Percentiles rank a stretch among this genome's conserved stretches.
These are phyloP conservation scores for Boletus coccyginus DNA, from an alignment of 768 basidiomycete genomes.

Conservation along the genomic window DNA sequence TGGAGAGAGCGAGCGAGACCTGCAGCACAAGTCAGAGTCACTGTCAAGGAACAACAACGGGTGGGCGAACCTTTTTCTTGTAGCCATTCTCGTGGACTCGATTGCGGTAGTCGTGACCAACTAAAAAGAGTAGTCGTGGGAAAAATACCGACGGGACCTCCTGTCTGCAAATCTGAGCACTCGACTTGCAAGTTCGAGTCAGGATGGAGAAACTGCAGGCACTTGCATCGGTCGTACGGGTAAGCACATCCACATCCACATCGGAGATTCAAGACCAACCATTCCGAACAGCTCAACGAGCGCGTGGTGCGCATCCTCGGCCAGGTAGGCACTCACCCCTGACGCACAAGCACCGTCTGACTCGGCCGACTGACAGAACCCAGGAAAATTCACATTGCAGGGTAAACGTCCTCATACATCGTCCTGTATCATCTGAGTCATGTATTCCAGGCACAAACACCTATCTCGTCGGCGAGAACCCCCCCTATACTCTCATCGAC, in stretches of 20 bases:
- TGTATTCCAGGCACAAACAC: slow-evolving; percentile 79
- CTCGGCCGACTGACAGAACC: slow-evolving; percentile 52
- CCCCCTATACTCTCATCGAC: slow-evolving; percentile 80
- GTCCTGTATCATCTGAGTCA: background rate
- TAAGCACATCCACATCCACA: slow-evolving; percentile 23
- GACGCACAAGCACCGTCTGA: background rate
- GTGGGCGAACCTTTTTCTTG: slow-evolving; percentile 41
- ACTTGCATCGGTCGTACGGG: slow-evolving; percentile 53
- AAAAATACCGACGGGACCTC: no score
- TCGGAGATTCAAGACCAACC: background rate
- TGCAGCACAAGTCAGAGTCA: slow-evolving; percentile 18
- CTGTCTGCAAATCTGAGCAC: no score
- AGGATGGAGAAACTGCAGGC: slow-evolving; percentile 51
- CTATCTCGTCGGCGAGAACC: slow-evolving; percentile 69
- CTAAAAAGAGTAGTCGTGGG: slow-evolving; percentile 19
- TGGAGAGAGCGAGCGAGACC: slow-evolving; percentile 50
- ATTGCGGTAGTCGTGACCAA: slow-evolving; percentile 24
- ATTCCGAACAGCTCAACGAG: slow-evolving; percentile 54
- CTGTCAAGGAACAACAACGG: background rate
- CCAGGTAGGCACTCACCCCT: slow-evolving; percentile 48
- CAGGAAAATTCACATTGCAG: slow-evolving; percentile 85
- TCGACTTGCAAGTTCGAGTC: background rate
- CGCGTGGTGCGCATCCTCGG: slow-evolving; percentile 69
- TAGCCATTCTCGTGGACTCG: slow-evolving; percentile 36
- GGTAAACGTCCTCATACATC: slow-evolving; percentile 39